A percentile compares a stretch with the other conserved stretches of the same genome.
Conservation (phyloP, 495 filamentous ascomycete species). For the Penicillium cosmopolitanum region DNA sequence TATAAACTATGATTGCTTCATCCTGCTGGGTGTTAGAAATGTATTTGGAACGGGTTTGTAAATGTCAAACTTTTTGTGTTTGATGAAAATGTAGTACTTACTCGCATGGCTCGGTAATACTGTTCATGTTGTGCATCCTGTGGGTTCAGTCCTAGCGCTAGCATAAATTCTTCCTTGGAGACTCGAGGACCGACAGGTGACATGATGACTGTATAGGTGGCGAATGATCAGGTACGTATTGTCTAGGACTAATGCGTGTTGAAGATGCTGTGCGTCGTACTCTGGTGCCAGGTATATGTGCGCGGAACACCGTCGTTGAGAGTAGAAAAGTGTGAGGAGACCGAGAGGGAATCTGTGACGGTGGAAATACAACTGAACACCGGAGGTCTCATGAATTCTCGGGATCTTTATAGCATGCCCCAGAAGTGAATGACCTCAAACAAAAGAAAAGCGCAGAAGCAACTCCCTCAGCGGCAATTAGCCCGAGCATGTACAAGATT, state of each 20-base stretch:
- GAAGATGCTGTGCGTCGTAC: background rate
- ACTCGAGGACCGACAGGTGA: constrained; percentile 46
- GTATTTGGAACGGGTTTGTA: background rate
- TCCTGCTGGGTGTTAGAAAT: constrained; percentile 31
- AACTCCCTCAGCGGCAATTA: background rate
- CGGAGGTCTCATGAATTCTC: too few relatives aligned
- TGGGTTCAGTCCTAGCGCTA: constrained; percentile 42
- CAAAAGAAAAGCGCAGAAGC: constrained; percentile 9
- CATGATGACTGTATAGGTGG: constrained; percentile 17
- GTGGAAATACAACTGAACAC: too few relatives aligned
- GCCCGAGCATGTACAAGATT: constrained; percentile 9
- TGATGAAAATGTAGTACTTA: constrained; percentile 25
- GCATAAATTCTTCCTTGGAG: constrained; percentile 53
- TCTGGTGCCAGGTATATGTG: background rate
- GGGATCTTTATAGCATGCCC: constrained; percentile 1
- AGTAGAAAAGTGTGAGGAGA: background rate
- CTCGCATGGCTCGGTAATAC: constrained; percentile 50
- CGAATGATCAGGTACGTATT: background rate
- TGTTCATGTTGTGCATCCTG: constrained; percentile 46
- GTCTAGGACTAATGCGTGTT: background rate
- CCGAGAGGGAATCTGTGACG: too few relatives aligned
- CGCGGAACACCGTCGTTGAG: background rate
- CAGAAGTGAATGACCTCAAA: background rate
- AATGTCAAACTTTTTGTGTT: background rate
- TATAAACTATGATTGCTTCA: constrained; percentile 52